Evolutionary conservation across 176 grass and related monocot species (phyloP), one percentile per base, ranked within the genome.

Genomic region (Typha latifolia): DNA sequence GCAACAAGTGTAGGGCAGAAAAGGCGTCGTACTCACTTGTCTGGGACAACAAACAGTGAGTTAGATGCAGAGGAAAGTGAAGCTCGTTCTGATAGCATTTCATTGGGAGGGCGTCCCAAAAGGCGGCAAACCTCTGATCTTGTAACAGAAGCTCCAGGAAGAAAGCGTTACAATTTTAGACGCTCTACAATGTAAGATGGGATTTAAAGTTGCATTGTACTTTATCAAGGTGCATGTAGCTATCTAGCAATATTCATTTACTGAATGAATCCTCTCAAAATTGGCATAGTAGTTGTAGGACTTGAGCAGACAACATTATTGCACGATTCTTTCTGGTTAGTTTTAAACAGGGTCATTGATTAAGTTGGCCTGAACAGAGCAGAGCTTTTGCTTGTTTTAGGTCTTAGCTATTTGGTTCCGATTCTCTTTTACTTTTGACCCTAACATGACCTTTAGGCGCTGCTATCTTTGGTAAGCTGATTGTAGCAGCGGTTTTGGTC

Each of bases 161-260:
- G 84, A 80, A 89, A 78, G 63, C 86, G 89, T 1, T 99, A 99
- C 78, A 99, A 99, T 63, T 67, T 99, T 24, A 90, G 94, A 26
- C 85, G 73, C 70, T 78, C 63, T 27, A 87, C 77, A 77, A 70
- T 64, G 94, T 99, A 87, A 87, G 86, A 61, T 71, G 57, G 47
- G 63, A 49, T 67, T 34, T 75, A 51, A 31, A 14, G 20, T 13
- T 75, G 47, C 62, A 43, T 23, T 81, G 48, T 62, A 48, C 68
- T 64, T 50, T 23, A 66, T 14, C 34, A 77, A n/a, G 61, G n/a
- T 19, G 7, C 32, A 59, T 15, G 53, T 59, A 59, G 53, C 4
- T 59, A 14, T 59, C 16, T 59, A 16, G 53, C n/a, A 21, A 59
- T n/a, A 21, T 59, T 22, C n/a, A 21, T 59, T 21, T 59, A 21